Base-by-base conservation (phyloP, 441 rosid species). In the Mallotus japonicus region DNA sequence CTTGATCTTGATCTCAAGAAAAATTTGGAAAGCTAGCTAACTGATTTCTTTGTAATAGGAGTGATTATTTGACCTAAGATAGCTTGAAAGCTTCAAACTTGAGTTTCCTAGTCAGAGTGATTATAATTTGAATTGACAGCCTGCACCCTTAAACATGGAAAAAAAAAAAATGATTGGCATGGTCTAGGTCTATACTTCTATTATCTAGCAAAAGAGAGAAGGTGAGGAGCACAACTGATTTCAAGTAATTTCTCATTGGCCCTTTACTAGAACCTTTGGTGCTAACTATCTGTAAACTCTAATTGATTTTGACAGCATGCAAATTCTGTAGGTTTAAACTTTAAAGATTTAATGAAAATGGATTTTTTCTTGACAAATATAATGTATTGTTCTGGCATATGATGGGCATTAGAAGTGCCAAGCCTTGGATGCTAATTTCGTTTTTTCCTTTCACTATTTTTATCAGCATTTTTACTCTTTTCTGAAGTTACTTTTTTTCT, bases 61-160 rank as follows among this genome's bases (percentile, higher is more conserved):
- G 51, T 34, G 34, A 44, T 67, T 67, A 15, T 51, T 50, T 37
- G n/a, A 53, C 51, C 55, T 68, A 6, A 55, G 51, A 19, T 68
- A 24, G 44, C 59, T 51, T 22, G 28, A 13, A 37, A 40, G 14
- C 53, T 66, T 55, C 10, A 14, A 63, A 53, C 1, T 28, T 6
- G 42, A 32, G 64, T 34, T 60, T 28, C 64, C 59, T 55, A 55
- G 19, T 55, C 28, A 17, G 59, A 10, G 7, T 10, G 37, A 58
- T 58, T 55, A 16, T 19, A 55, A 12, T 6, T 55, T 17, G 59
- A 55, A 61, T 61, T 61, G 44, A 34, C 19, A 37, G 3, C 8
- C n/a, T 61, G 65, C 47, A 49, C 14, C 44, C n/a, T 32, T 8
- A 32, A 32, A 62, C 14, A n/a, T 62, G 49, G 66, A n/a, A 62